Evolutionary conservation across 1,284 basidiomycete species (phyloP).

Genomic region (Exobasidium rhododendri): DNA sequence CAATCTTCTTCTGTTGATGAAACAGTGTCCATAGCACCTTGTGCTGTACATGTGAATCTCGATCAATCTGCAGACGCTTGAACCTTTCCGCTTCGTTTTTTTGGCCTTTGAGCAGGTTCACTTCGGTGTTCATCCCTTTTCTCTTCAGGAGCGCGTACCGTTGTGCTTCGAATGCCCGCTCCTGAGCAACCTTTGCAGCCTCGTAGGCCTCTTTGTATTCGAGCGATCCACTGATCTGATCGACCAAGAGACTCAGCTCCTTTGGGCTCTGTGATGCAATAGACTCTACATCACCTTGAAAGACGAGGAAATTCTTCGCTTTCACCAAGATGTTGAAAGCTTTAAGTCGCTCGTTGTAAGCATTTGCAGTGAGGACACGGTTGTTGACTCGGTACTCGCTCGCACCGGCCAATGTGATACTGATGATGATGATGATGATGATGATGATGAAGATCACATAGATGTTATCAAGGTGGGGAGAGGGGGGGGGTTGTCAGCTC

Average conservation of each 20-base stretch:
- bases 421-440: constrained; percentile 57
- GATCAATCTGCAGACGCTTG: constrained; percentile 70
- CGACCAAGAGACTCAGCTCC: constrained; percentile 84
- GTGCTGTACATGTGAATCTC: constrained; percentile 73
- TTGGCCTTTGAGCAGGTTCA: constrained; percentile 96
- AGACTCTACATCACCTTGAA: constrained; percentile 92
- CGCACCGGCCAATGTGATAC: constrained; percentile 77
- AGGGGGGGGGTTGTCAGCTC: too few species aligned
- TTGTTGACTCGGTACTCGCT: constrained; percentile 59
- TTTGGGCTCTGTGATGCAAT: constrained; percentile 91
- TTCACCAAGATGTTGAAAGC: constrained; percentile 85
- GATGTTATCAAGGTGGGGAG: too few species aligned
- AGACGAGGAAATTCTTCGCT: constrained; percentile 99
- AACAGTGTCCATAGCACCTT: constrained; percentile 85
- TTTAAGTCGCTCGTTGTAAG: constrained; percentile 46
- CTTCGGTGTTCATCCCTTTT: constrained; percentile 86
- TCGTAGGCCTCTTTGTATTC: constrained; percentile 88
- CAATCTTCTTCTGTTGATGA: constrained; percentile 68
- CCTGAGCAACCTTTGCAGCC: constrained; percentile 77
- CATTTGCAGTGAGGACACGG: constrained; percentile 31
- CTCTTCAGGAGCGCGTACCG: constrained; percentile 92
- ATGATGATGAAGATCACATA: too few species aligned
- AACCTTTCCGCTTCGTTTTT: constrained; percentile 89
- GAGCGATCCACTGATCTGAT: constrained; percentile 74
- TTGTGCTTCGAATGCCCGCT: constrained; percentile 85